Percentiles rank a stretch among this genome's conserved stretches.
These are phyloP conservation scores for Pythium chondricola DNA, from an alignment of 352 stramenopile genomes.

Conservation along the genomic window DNA sequence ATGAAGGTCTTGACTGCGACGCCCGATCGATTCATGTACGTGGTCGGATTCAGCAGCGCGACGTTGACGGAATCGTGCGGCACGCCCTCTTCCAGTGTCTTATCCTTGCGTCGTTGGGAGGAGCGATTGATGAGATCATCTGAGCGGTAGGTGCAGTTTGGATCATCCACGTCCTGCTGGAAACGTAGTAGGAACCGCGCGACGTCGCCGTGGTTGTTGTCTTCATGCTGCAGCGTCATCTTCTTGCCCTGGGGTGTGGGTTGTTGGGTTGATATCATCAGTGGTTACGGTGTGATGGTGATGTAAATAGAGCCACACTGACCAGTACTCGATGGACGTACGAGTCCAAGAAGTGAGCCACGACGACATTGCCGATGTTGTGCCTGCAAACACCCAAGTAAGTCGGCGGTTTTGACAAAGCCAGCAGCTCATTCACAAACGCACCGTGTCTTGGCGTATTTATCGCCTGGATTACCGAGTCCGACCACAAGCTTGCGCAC, in stretches of 20 bases:
- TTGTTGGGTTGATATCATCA: too few species aligned
- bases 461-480: conserved; percentile 80
- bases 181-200: conserved; percentile 49
- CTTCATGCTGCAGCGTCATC: conserved; percentile 49
- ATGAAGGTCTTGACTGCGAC: conserved; percentile 74
- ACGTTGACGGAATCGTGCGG: conserved; percentile 71
- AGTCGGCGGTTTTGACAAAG: background rate
- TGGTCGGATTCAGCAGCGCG: conserved; percentile 63
- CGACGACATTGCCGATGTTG: conserved; percentile 69
- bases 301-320: background rate
- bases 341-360: conserved; percentile 60
- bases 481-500: conserved; percentile 80
- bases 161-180: conserved; percentile 41
- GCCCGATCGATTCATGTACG: conserved; percentile 85
- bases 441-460: conserved; percentile 72
- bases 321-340: conserved; percentile 64
- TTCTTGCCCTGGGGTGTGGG: conserved; percentile 41
- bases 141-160: conserved; percentile 31
- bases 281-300: too few species aligned
- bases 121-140: conserved; percentile 77
- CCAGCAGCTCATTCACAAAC: background rate
- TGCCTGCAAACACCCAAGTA: conserved; percentile 30
- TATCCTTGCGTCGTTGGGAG: conserved; percentile 68
- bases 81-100: conserved; percentile 67
- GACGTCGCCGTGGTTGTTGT: conserved; percentile 59